These are phyloP conservation scores for Phytophthora cajani DNA, from an alignment of 352 stramenopile species.

Conservation along the genomic window DNA sequence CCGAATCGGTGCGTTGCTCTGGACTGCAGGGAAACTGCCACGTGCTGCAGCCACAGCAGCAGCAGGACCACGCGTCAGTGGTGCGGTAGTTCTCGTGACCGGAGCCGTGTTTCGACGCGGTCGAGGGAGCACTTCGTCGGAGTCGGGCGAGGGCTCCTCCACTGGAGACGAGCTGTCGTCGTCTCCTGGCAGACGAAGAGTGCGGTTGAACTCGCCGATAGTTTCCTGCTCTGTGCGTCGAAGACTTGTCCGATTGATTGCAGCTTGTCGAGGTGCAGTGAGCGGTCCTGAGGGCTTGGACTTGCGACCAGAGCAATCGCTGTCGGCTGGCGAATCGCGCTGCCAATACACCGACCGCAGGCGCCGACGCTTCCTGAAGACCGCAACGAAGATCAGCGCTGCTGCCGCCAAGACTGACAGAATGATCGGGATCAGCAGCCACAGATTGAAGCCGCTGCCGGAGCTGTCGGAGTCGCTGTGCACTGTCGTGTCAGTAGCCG, in stretches of 20 bases:
- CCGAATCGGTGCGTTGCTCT: conserved; percentile 10
- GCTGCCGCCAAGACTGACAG: conserved; percentile 5
- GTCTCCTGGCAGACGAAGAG: conserved; percentile 26
- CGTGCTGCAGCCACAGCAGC: background rate
- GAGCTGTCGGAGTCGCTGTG: conserved; percentile 20
- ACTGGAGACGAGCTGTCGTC: conserved; percentile 23
- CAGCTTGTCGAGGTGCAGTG: conserved; percentile 11
- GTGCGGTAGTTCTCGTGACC: background rate
- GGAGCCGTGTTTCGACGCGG: conserved; percentile 26
- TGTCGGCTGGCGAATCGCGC: conserved; percentile 24
- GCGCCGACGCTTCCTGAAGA: conserved; percentile 28
- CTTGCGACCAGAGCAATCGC: conserved; percentile 19
- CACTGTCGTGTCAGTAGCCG: conserved; percentile 17
- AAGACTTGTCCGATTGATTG: conserved; percentile 30
- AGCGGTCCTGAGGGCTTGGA: conserved; percentile 26
- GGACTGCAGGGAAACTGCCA: background rate
- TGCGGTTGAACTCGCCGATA: conserved; percentile 37
- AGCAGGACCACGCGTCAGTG: background rate
- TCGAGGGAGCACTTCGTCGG: conserved; percentile 26
- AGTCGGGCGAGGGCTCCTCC: conserved; percentile 24
- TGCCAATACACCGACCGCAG: conserved; percentile 26
- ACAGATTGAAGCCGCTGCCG: conserved; percentile 27
- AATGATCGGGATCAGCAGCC: conserved; percentile 35
- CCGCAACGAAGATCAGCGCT: conserved; percentile 18
- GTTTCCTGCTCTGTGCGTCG: conserved; percentile 38